A percentile compares a stretch with the other conserved stretches of the same genome.
phyloP scores from a whole-genome alignment of 2,329 filamentous ascomycete genomes.

The Blastomyces parvus region DNA sequence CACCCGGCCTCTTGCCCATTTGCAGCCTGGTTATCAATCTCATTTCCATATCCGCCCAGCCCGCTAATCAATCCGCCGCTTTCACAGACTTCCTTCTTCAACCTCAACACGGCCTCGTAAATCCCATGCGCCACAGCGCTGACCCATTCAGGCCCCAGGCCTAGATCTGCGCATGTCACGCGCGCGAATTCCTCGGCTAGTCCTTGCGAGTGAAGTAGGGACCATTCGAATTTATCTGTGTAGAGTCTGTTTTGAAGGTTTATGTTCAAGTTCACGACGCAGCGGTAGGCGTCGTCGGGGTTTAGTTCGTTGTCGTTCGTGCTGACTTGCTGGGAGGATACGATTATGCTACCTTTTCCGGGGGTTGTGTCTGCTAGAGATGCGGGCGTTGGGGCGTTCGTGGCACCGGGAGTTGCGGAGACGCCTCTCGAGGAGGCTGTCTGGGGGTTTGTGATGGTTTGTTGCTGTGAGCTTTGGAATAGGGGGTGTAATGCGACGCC shows the following conservation, averaged over 20 bases:
- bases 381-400: slow-evolving; percentile 23
- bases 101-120: slow-evolving; percentile 81
- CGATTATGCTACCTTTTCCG: slow-evolving; percentile 8
- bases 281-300: slow-evolving; percentile 89
- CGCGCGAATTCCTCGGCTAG: slow-evolving; percentile 88
- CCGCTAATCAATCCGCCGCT: slow-evolving; percentile 75
- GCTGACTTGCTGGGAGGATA: slow-evolving; percentile 14
- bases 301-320: slow-evolving; percentile 67
- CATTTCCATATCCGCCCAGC: slow-evolving; percentile 55
- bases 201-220: slow-evolving; percentile 78
- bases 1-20: slow-evolving; percentile 79
- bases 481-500: slow-evolving; percentile 87
- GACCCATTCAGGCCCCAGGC: slow-evolving; percentile 84
- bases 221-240: slow-evolving; percentile 98
- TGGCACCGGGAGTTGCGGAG: slow-evolving; percentile 17
- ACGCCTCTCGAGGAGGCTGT: slow-evolving; percentile 42
- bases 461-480: slow-evolving; percentile 51
- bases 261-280: slow-evolving; percentile 81
- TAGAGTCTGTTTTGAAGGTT: slow-evolving; percentile 87
- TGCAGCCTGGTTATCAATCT: slow-evolving; percentile 82
- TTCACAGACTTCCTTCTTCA: slow-evolving; percentile 96
- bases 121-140: slow-evolving; percentile 92
- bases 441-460: not conserved
- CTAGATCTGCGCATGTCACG: slow-evolving; percentile 84
- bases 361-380: slow-evolving; percentile 7